phyloP scores from a whole-genome alignment of 2,329 filamentous ascomycete species.

The Xylaria multiplex region DNA sequence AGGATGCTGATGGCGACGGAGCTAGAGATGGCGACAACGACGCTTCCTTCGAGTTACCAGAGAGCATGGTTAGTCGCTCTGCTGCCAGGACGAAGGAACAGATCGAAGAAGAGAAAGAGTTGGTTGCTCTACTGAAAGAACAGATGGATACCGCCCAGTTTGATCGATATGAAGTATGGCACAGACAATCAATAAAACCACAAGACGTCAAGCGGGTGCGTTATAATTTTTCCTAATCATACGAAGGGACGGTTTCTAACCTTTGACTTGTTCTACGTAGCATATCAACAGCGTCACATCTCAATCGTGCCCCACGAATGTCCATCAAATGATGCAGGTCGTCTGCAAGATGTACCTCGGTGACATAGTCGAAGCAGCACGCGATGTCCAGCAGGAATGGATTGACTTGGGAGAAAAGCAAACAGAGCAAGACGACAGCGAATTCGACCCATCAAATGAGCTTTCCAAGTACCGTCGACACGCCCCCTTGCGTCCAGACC shows the following conservation, averaged over 20 bases:
- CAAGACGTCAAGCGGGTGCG: constrained; percentile 74
- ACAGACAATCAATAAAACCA: constrained; percentile 74
- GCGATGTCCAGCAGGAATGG: constrained; percentile 78
- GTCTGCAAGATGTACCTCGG: constrained; percentile 82
- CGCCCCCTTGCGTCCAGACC: constrained; percentile 76
- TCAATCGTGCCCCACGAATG: constrained; percentile 78
- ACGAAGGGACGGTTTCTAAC: background rate
- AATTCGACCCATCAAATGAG: constrained; percentile 50
- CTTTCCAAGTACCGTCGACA: constrained; percentile 53
- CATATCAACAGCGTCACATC: constrained; percentile 84
- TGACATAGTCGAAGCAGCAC: constrained; percentile 77
- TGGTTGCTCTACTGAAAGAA: constrained; percentile 69
- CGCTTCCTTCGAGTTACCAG: constrained; percentile 66
- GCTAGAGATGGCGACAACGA: constrained; percentile 66
- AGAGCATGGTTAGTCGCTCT: constrained; percentile 52
- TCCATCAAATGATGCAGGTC: constrained; percentile 78
- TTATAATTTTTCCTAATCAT: constrained; percentile 24
- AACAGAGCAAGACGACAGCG: constrained; percentile 58
- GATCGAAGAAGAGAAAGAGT: constrained; percentile 68
- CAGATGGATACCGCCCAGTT: constrained; percentile 74
- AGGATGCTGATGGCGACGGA: constrained; percentile 63
- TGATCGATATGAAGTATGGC: constrained; percentile 75
- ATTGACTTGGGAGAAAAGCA: constrained; percentile 67
- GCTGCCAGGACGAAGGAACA: constrained; percentile 71
- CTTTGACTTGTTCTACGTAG: constrained; percentile 49